Conservation (phyloP, 352 stramenopile genomes). For the Globisporangium spinosum region DNA sequence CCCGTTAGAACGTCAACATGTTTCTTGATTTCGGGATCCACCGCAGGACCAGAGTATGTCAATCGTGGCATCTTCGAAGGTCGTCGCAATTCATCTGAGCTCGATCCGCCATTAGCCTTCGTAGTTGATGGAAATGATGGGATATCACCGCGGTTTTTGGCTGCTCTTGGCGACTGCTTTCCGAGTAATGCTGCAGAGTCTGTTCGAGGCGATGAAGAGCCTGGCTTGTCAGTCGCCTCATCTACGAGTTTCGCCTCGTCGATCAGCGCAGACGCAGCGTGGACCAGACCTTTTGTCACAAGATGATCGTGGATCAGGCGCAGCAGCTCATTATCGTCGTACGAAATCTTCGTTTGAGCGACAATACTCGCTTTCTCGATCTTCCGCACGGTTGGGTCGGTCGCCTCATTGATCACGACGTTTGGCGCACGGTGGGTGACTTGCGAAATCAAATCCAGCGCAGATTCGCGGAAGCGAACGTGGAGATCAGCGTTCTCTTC, state of each 20-base stretch:
- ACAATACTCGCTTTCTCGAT: constrained; percentile 90
- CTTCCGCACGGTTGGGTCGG: constrained; percentile 82
- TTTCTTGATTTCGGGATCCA: constrained; percentile 4
- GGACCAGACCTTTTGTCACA: constrained; percentile 61
- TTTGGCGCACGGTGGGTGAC: constrained; percentile 81
- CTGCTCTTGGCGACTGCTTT: constrained; percentile 15
- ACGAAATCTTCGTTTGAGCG: constrained; percentile 83
- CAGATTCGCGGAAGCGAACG: constrained; percentile 83
- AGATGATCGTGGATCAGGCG: constrained; percentile 82
- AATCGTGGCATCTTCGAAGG: constrained; percentile 18
- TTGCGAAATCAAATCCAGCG: constrained; percentile 84
- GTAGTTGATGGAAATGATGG: constrained; percentile 7
- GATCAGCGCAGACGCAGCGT: constrained; percentile 47
- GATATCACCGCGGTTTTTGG: constrained; percentile 5
- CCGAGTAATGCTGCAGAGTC: constrained; percentile 14
- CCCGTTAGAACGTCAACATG: constrained; percentile 2
- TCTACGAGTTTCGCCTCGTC: constrained; percentile 45
- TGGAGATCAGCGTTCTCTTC: constrained; percentile 86
- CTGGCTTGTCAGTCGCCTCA: constrained; percentile 10
- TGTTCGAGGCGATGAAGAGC: constrained; percentile 12
- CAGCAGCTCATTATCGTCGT: constrained; percentile 79
- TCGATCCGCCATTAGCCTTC: constrained; percentile 1
- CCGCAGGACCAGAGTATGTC: not conserved
- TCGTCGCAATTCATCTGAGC: constrained; percentile 13
- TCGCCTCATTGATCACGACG: constrained; percentile 84